Conservation (phyloP, 1,139 yeast genomes). For the Blastobotrys elegans region DNA sequence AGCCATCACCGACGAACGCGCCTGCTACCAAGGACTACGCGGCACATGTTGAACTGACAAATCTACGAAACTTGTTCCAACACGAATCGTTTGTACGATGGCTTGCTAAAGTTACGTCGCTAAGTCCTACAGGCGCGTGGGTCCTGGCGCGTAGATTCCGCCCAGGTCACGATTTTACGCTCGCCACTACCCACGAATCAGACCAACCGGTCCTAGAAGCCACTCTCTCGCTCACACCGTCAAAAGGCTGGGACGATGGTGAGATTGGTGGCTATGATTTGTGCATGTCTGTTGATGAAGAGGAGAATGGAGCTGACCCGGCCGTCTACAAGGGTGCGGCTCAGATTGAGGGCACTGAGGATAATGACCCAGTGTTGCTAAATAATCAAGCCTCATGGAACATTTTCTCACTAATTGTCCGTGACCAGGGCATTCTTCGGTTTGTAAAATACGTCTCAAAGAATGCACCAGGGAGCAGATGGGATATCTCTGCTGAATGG, state of each 20-base stretch:
- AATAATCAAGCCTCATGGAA: slow-evolving; percentile 87
- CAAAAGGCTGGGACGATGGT: slow-evolving; percentile 78
- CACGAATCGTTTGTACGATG: slow-evolving; percentile 66
- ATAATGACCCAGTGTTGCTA: slow-evolving; percentile 74
- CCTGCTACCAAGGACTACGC: slow-evolving; percentile 16
- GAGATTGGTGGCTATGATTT: slow-evolving; percentile 93
- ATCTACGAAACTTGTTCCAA: slow-evolving; percentile 54
- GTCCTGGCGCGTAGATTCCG: slow-evolving; percentile 78
- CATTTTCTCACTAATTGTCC: slow-evolving; percentile 63
- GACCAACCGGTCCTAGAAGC: slow-evolving; percentile 48
- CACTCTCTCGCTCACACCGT: slow-evolving; percentile 73
- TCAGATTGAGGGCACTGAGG: slow-evolving; percentile 46
- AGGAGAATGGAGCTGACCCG: slow-evolving; percentile 27
- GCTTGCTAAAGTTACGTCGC: slow-evolving; percentile 58
- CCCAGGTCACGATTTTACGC: slow-evolving; percentile 90
- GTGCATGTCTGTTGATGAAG: slow-evolving; percentile 46
- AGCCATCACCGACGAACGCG: slow-evolving; percentile 1
- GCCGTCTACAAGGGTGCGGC: slow-evolving; percentile 25
- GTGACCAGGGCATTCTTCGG: slow-evolving; percentile 81
- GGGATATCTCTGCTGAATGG: slow-evolving; percentile 88
- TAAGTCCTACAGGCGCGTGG: slow-evolving; percentile 62
- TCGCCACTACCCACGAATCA: slow-evolving; percentile 60
- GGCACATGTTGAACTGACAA: slow-evolving; percentile 39
- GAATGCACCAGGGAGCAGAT: slow-evolving; percentile 84
- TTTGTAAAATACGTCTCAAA: slow-evolving; percentile 89